Evolutionary conservation across 768 basidiomycete species (phyloP).

Genomic region (Mycena crocata): DNA sequence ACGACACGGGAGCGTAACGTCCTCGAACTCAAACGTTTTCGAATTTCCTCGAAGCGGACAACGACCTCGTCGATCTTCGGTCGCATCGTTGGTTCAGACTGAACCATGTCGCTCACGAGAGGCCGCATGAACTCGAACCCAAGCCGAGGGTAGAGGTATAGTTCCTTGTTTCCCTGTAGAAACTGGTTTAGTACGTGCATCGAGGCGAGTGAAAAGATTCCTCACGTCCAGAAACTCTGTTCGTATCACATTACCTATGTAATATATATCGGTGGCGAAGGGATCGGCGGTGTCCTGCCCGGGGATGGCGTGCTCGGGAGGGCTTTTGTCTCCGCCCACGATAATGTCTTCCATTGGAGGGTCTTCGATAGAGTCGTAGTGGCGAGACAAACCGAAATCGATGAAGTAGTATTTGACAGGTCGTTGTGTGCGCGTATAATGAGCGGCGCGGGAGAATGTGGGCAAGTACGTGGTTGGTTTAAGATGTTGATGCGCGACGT

Average conservation of each 20-base stretch:
- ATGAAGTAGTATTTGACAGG: not conserved
- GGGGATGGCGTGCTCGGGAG: too few relatives aligned
- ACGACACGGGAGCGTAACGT: not conserved
- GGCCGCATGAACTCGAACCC: constrained; percentile 35
- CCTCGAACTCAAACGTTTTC: not conserved
- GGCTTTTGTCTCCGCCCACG: constrained; percentile 31
- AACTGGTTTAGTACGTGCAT: not conserved
- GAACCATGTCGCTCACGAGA: constrained; percentile 38
- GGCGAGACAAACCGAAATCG: constrained; percentile 27
- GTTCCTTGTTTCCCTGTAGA: not conserved
- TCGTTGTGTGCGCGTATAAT: not conserved
- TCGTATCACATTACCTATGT: constrained; percentile 21
- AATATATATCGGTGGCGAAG: constrained; percentile 57
- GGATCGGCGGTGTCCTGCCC: too few relatives aligned
- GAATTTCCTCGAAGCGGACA: not conserved
- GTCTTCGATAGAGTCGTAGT: not conserved
- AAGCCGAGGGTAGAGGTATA: not conserved
- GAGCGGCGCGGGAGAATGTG: not conserved
- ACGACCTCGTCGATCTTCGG: constrained; percentile 37
- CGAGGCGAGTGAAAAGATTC: too few relatives aligned
- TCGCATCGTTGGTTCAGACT: constrained; percentile 29
- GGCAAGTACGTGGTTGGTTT: constrained; percentile 21
- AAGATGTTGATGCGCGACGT: too few relatives aligned
- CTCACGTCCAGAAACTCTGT: not conserved
- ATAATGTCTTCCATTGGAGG: constrained; percentile 21